These are phyloP conservation scores for Carallia pectinifolia DNA, from an alignment of 345 rosid species.

Conservation along the genomic window DNA sequence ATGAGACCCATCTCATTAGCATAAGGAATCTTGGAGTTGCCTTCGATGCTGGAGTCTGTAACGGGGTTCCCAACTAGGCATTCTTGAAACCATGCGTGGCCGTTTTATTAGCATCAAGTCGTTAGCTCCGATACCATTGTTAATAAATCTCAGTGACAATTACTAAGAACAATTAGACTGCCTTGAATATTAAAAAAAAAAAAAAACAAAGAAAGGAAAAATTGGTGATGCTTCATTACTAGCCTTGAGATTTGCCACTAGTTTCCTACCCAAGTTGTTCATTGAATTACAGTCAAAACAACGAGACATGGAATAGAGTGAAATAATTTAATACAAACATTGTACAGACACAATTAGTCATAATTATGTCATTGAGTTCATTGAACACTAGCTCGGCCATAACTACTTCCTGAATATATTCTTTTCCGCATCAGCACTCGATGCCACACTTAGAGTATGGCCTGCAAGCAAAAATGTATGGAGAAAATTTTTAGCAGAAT, in stretches of 20 bases:
- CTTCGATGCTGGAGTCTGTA: slow-evolving; percentile 34
- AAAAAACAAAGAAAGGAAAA: too few species aligned
- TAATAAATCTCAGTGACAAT: too few species aligned
- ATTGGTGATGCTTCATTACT: neutral
- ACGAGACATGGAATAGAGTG: neutral
- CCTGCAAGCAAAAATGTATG: slow-evolving; percentile 43
- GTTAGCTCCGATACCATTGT: too few species aligned
- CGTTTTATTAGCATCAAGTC: neutral
- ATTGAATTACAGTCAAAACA: slow-evolving; percentile 38
- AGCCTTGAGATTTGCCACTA: slow-evolving; percentile 62
- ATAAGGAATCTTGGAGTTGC: slow-evolving; percentile 42
- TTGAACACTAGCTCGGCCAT: slow-evolving; percentile 57
- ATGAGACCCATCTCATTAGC: slow-evolving; percentile 67
- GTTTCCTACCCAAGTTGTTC: slow-evolving; percentile 48
- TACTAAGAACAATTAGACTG: too few species aligned
- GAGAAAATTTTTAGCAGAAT: slow-evolving; percentile 15
- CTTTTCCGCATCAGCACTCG: slow-evolving; percentile 58
- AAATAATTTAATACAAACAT: too few species aligned
- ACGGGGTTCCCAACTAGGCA: slow-evolving; percentile 57
- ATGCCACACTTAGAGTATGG: slow-evolving; percentile 70
- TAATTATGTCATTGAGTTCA: too few species aligned
- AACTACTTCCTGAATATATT: slow-evolving; percentile 82
- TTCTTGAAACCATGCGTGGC: slow-evolving; percentile 37
- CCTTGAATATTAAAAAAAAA: neutral
- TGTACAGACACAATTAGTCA: too few species aligned